Evolutionary conservation across 768 basidiomycete genomes (phyloP).

Genomic region (Podaxis rugospora): DNA sequence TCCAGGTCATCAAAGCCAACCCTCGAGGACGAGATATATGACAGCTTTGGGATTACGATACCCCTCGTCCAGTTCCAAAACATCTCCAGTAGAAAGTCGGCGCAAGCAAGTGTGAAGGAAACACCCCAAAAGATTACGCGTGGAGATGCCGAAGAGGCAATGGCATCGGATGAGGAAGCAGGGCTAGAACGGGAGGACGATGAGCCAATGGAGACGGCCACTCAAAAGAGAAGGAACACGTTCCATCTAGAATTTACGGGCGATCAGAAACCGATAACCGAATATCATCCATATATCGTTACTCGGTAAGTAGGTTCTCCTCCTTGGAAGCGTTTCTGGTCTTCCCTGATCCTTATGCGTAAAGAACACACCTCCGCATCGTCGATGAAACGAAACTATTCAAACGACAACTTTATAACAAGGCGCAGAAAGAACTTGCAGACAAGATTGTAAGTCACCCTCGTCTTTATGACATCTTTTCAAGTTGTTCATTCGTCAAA

Average conservation of each 20-base stretch:
- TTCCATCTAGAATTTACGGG: conserved; percentile 13
- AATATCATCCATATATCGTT: conserved; percentile 31
- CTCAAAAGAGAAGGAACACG: neutral
- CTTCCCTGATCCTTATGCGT: neutral
- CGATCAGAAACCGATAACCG: conserved; percentile 14
- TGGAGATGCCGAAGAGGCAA: conserved; percentile 13
- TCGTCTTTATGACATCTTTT: neutral
- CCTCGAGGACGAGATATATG: conserved; percentile 24
- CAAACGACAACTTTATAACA: conserved; percentile 24
- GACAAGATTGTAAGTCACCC: conserved; percentile 16
- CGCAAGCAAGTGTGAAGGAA: neutral
- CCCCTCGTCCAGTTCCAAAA: conserved; percentile 31
- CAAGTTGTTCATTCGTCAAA: conserved; percentile 1
- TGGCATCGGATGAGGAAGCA: conserved; percentile 12
- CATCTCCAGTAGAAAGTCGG: conserved; percentile 14
- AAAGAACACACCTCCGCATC: conserved; percentile 30
- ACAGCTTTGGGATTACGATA: conserved; percentile 28
- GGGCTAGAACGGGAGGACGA: conserved; percentile 11
- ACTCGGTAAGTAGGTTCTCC: conserved; percentile 23
- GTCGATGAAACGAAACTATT: conserved; percentile 27
- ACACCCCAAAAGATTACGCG: neutral
- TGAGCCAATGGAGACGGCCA: neutral
- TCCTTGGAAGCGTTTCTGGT: neutral
- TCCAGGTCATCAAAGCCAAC: neutral
- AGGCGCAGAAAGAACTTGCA: conserved; percentile 19